Base-by-base conservation (phyloP, 768 basidiomycete species). In the Pilatotrama ljubarskyi region DNA sequence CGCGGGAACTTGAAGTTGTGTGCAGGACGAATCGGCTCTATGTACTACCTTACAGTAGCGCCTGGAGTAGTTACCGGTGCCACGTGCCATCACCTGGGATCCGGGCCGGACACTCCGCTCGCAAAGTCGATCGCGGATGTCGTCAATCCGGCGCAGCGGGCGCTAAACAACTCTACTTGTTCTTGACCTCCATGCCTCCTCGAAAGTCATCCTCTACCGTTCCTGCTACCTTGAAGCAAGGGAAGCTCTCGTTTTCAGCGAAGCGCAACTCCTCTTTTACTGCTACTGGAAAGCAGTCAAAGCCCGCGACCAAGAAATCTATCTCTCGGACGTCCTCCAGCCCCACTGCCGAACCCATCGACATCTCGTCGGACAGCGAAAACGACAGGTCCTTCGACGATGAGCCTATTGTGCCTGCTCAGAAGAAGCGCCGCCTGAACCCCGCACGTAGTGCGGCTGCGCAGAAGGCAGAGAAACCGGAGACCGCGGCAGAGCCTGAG, bases 151-250 rank as follows among this genome's bases (percentile, higher is more conserved):
- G 29, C 29, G 10, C 29, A 4, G 29, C 29, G 29, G 29, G 29
- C 29, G 88, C 87, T 86, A 50, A 22, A 40, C 40, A 32, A 32
- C 29, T 32, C 29, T 32, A 10, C 29, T 32, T 32, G 29, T 43
- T 44, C 14, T 48, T 29, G 25, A n/a, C 37, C 58, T 49, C 44
- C 46, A 61, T 61, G 59, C 48, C 54, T 13, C 29, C 53, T 26
- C 53, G 42, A 46, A 55, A 41, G 43, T 32, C 29, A 5, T 41
- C 38, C 51, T 47, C 47, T 15, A 42, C 40, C 24, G 14, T 10
- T 10, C 13, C 37, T 20, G 5, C 47, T 8, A 1, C 46, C 2
- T 38, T 63, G 56, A 63, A 63, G 36, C 61, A 63, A 41, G 51
- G 32, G 2, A 63, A 54, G 43, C 56, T 63, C 6, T 54, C 56